Conservation (phyloP, 228 moss, liverwort and hornwort species). For the Sphagnum fallax region DNA sequence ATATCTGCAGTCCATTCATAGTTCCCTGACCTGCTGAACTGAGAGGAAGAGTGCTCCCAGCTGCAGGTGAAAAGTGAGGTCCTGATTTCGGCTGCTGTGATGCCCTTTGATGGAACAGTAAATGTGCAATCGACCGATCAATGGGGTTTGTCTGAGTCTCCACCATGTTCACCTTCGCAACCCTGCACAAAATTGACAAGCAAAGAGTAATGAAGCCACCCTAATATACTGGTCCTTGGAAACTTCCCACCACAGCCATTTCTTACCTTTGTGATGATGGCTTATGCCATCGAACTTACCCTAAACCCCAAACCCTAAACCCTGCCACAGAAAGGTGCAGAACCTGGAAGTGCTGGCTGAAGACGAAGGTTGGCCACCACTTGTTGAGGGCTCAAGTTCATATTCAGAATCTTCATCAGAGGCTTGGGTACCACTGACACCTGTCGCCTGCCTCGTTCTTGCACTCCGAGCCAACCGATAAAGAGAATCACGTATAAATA, state of each 20-base stretch:
- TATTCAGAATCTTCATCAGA: slow-evolving; percentile 59
- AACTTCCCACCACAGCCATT: too few species aligned
- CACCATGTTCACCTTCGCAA: slow-evolving; percentile 50
- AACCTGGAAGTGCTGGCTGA: slow-evolving; percentile 76
- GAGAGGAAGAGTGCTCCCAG: too few species aligned
- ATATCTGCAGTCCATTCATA: too few species aligned
- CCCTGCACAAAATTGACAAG: too few species aligned
- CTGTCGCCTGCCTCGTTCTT: slow-evolving; percentile 58
- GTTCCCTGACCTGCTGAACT: too few species aligned
- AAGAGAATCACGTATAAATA: slow-evolving; percentile 84
- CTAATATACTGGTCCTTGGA: too few species aligned
- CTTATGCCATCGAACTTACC: too few species aligned
- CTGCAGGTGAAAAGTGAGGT: too few species aligned
- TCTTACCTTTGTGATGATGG: too few species aligned
- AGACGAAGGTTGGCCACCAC: slow-evolving; percentile 37
- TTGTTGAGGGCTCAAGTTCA: slow-evolving; percentile 77
- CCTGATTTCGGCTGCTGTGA: slow-evolving; percentile 3
- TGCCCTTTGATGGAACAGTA: slow-evolving; percentile 64
- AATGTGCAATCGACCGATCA: slow-evolving; percentile 86
- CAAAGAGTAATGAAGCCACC: background rate
- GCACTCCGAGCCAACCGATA: slow-evolving; percentile 93
- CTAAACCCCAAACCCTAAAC: background rate
- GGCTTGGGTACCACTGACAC: slow-evolving; percentile 41
- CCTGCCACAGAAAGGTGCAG: background rate
- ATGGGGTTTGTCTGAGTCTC: slow-evolving; percentile 91